Base-by-base conservation (phyloP, 1,139 yeast genomes). In the Yamadazyma diddensiae region DNA sequence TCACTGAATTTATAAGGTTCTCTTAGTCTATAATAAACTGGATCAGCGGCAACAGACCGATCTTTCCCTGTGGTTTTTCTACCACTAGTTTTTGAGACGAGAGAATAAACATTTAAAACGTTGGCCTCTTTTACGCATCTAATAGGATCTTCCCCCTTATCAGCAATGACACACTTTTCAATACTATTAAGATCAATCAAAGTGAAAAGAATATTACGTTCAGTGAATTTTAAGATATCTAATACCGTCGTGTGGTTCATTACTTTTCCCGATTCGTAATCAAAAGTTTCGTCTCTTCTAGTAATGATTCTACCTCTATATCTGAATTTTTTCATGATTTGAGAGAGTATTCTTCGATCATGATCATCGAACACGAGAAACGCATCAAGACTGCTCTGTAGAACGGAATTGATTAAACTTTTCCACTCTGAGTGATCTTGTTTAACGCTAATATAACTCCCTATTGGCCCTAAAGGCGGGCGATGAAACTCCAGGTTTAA, bases 401-500 rank as follows among this genome's bases (percentile, higher is more conserved):
- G 52, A 1, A 65, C 51, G 0, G 74, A 55, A 46, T 86, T 94
- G 10, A 92, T 53, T 3, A 84, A 53, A 13, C 70, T 70, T 6
- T 72, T 61, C 90, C 90, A 90, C 25, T 67, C 55, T n/a, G 66
- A 59, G 43, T 59, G 74, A 13, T 70, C 77, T 2, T 59, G 53
- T 43, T 77, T 83, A 11, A 92, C 62, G 7, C 73, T 65, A 3
- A 88, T 65, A 38, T 63, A 63, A 6, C 67, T 47, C 0, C 97
- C 97, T 1, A 90, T 39, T 0, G 99, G 99, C 0, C 98, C 98
- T n/a, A 84, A 55, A 0, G 95, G 95, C 15, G 46, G 49, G 2
- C 52, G 43, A 14, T 62, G 65, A 69, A 73, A 84, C 61, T 33
- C 50, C 21, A 28, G 43, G 39, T 26, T 47, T 6, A 46, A 42